phyloP scores from a whole-genome alignment of 495 filamentous ascomycete species.

The Penicillium riverlandense region DNA sequence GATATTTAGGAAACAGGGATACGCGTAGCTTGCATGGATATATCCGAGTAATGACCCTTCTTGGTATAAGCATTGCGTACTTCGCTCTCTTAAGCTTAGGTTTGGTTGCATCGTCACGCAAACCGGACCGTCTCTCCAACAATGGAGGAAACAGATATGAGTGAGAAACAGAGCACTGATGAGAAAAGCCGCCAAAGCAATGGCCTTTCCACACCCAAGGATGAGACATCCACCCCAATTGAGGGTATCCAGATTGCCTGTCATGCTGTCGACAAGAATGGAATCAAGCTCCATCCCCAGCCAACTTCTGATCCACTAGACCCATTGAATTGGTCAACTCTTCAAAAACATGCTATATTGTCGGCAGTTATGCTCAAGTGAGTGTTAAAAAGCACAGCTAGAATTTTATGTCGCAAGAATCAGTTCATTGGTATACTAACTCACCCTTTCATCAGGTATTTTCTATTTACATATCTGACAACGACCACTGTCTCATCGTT shows the following conservation, averaged over 20 bases:
- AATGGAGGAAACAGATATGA: no score
- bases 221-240: not conserved
- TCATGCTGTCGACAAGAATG: conserved; percentile 17
- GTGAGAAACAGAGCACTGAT: not conserved
- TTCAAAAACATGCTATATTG: conserved; percentile 45
- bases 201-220: not conserved
- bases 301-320: conserved; percentile 49
- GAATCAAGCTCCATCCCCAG: conserved; percentile 38
- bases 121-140: no score
- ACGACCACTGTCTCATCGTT: conserved; percentile 57
- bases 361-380: conserved; percentile 54
- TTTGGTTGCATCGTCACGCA: no score
- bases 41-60: no score
- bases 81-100: no score
- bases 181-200: not conserved
- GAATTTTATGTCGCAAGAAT: no score
- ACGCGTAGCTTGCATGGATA: no score
- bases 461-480: conserved; percentile 58
- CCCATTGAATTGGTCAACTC: conserved; percentile 49
- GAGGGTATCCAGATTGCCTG: conserved; percentile 8
- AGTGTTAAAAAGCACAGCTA: conserved; percentile 1
- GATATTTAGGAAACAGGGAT: no score
- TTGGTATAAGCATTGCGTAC: no score
- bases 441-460: conserved; percentile 37
- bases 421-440: no score